phyloP scores from a whole-genome alignment of 768 basidiomycete genomes.

The Clavaria fumosa region DNA sequence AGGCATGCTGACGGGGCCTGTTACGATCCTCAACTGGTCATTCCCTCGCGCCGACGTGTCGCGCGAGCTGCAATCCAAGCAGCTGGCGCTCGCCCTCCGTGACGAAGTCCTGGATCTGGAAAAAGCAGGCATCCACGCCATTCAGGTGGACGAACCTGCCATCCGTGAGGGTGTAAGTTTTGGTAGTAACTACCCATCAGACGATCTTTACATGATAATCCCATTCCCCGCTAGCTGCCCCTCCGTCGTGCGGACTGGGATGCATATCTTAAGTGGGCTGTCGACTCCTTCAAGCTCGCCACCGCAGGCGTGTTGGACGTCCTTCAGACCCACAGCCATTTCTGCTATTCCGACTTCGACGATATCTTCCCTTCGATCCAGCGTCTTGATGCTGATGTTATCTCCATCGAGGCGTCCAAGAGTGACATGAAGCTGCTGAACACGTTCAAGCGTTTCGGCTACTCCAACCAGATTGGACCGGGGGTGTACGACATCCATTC shows the following conservation, averaged over 20 bases:
- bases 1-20: slow-evolving; percentile 97
- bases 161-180: slow-evolving; percentile 89
- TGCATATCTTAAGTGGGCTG: slow-evolving; percentile 92
- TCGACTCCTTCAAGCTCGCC: slow-evolving; percentile 95
- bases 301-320: slow-evolving; percentile 91
- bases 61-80: slow-evolving; percentile 94
- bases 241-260: slow-evolving; percentile 96
- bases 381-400: slow-evolving; percentile 94
- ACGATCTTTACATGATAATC: slow-evolving; percentile 9
- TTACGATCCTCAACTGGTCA: slow-evolving; percentile 99
- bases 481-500: slow-evolving; percentile 99
- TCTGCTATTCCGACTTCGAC: slow-evolving; percentile 98
- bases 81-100: slow-evolving; percentile 93
- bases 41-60: slow-evolving; percentile 99
- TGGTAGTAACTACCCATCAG: not conserved
- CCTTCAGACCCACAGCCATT: slow-evolving; percentile 97
- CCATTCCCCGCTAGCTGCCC: slow-evolving; percentile 46
- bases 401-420: slow-evolving; percentile 98
- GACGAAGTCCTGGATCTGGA: slow-evolving; percentile 97
- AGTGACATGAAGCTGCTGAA: slow-evolving; percentile 93
- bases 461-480: slow-evolving; percentile 95
- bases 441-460: slow-evolving; percentile 90
- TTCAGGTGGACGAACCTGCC: slow-evolving; percentile 99
- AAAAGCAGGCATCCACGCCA: slow-evolving; percentile 90
- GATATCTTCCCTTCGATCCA: slow-evolving; percentile 98